phyloP scores from a whole-genome alignment of 2,329 filamentous ascomycete species.

The Aspergillus unguis region DNA sequence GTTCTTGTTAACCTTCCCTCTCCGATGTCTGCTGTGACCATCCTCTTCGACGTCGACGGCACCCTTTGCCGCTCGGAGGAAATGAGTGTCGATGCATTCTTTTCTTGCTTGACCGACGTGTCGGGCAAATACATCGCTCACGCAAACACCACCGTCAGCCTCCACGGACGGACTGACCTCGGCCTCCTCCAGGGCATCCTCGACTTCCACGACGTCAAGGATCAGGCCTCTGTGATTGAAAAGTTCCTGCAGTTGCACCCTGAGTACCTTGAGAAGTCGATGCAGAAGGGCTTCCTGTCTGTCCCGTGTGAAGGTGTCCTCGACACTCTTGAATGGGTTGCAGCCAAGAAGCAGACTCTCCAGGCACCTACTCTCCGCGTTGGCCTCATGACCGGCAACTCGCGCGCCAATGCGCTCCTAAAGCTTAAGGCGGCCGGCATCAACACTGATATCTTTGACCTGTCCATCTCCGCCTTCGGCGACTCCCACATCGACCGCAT shows the following conservation, averaged over 20 bases:
- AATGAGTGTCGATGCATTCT: slow-evolving; percentile 16
- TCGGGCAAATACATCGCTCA: slow-evolving; percentile 12
- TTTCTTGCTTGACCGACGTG: slow-evolving; percentile 13
- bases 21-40: background rate
- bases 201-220: slow-evolving; percentile 8
- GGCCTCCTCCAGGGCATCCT: slow-evolving; percentile 13
- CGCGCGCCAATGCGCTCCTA: slow-evolving; percentile 12
- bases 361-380: slow-evolving; percentile 1
- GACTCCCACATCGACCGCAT: slow-evolving; percentile 13
- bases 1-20: slow-evolving; percentile 9
- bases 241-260: slow-evolving; percentile 11
- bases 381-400: slow-evolving; percentile 15
- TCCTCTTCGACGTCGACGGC: slow-evolving; percentile 16
- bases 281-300: slow-evolving; percentile 7
- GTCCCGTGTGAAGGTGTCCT: slow-evolving; percentile 5
- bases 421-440: slow-evolving; percentile 12
- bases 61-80: slow-evolving; percentile 15
- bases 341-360: background rate
- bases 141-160: slow-evolving; percentile 13
- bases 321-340: slow-evolving; percentile 11
- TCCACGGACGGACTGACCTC: slow-evolving; percentile 14
- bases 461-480: slow-evolving; percentile 14
- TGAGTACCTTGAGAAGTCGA: slow-evolving; percentile 11
- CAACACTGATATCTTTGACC: slow-evolving; percentile 12
- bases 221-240: slow-evolving; percentile 3